phyloP scores from a whole-genome alignment of 116 monocot species.

The Thalassia testudinum region DNA sequence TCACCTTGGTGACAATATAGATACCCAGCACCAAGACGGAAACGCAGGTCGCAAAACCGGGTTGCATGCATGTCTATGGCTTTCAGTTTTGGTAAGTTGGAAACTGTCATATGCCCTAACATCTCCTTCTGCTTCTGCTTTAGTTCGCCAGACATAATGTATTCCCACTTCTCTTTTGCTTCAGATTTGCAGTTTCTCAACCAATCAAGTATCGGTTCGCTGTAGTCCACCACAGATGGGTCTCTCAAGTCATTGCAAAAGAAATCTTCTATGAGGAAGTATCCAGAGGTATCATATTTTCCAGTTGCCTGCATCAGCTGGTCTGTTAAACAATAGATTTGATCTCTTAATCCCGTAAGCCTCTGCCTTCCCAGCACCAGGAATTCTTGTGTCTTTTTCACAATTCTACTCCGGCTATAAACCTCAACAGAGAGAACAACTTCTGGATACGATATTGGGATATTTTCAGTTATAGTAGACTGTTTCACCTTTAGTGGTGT shows the following conservation, averaged over 20 bases:
- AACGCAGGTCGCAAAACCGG: constrained; percentile 53
- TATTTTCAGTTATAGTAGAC: constrained; percentile 14
- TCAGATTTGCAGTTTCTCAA: no score
- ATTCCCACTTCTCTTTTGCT: no score
- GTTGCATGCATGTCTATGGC: constrained; percentile 54
- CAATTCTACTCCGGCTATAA: constrained; percentile 30
- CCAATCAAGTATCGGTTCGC: constrained; percentile 56
- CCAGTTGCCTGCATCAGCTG: no score
- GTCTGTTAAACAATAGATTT: no score
- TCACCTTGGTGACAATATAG: no score
- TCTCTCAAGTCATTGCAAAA: constrained; percentile 74
- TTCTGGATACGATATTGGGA: constrained; percentile 54
- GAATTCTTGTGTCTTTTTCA: constrained; percentile 57
- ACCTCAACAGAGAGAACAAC: constrained; percentile 73
- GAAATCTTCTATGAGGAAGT: constrained; percentile 42
- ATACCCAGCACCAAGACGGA: constrained; percentile 76
- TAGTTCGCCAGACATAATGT: no score
- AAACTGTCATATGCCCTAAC: constrained; percentile 29
- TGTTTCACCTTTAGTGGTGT: constrained; percentile 36
- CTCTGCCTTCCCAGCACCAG: no score
- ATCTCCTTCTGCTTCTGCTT: constrained; percentile 57
- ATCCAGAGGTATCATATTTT: no score
- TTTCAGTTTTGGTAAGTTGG: constrained; percentile 49
- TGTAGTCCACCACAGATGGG: constrained; percentile 58
- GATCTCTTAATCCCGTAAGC: no score